A percentile compares a stretch with the other conserved stretches of the same genome.
Evolutionary conservation across 192 early-diverging fungal genomes (phyloP).

Genomic region (Coemansia sp.): DNA sequence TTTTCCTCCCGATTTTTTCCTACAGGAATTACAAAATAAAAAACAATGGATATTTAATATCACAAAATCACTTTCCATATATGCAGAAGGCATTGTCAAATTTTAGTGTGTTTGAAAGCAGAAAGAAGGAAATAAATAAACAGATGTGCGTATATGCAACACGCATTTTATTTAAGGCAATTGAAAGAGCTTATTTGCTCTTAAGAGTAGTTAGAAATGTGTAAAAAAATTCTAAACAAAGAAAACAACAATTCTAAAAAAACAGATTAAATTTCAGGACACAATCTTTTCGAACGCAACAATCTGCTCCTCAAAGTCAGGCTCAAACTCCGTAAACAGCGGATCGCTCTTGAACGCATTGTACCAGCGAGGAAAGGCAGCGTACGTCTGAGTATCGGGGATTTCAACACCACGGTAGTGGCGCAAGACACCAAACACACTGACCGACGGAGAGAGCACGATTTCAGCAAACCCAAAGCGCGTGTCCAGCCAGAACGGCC

Average conservation of each 20-base stretch:
- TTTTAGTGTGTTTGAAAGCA: no score
- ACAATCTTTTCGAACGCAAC: constrained; percentile 28
- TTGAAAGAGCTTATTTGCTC: no score
- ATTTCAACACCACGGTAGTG: constrained; percentile 29
- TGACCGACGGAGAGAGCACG: constrained; percentile 19
- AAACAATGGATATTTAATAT: no score
- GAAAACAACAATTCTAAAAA: background rate
- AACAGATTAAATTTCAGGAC: background rate
- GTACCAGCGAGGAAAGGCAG: constrained; percentile 28
- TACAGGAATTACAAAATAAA: no score
- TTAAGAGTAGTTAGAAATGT: no score
- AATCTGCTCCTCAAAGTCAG: constrained; percentile 15
- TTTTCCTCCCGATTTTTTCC: no score
- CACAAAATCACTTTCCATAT: no score
- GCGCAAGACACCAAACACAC: constrained; percentile 9
- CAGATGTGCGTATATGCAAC: no score
- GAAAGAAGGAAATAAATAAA: no score
- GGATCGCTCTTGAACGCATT: constrained; percentile 24
- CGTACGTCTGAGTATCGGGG: constrained; percentile 38
- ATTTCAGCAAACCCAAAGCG: constrained; percentile 32
- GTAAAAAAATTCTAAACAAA: background rate
- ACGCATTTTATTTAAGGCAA: no score
- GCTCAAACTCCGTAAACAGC: constrained; percentile 20
- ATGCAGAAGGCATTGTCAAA: no score
- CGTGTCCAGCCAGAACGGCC: constrained; percentile 32